Conservation (phyloP, 495 filamentous ascomycete genomes). For the Penicillium coprophilum region DNA sequence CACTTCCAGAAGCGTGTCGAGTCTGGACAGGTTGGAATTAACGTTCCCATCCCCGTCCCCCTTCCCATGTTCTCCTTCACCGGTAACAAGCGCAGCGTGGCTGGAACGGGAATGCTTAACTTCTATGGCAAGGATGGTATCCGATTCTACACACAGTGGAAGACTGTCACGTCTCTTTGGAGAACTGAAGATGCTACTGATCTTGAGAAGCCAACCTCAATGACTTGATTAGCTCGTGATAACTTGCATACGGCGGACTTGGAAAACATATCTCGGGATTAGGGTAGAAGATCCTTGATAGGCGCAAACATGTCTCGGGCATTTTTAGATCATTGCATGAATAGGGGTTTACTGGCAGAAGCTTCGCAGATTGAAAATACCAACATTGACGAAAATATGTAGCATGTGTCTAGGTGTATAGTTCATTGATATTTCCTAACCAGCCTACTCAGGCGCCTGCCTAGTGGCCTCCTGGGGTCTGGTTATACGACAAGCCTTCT, state of each 20-base stretch:
- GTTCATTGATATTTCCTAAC: too few species aligned
- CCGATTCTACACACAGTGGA: constrained; percentile 93
- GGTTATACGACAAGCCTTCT: too few species aligned
- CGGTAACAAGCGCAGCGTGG: constrained; percentile 96
- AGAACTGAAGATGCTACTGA: constrained; percentile 68
- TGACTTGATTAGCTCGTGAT: background rate
- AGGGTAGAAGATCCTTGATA: background rate
- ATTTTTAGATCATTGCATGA: background rate
- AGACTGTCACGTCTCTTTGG: constrained; percentile 96
- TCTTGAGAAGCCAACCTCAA: background rate
- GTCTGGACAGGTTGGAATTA: constrained; percentile 57
- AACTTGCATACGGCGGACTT: background rate
- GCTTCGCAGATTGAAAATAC: too few species aligned
- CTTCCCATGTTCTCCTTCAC: constrained; percentile 97
- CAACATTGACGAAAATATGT: too few species aligned
- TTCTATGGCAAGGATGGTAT: constrained; percentile 93
- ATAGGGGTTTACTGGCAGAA: too few species aligned
- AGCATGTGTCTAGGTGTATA: too few species aligned
- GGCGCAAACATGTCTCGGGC: background rate
- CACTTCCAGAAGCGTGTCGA: constrained; percentile 64
- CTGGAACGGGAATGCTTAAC: constrained; percentile 79
- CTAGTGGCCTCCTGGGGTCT: too few species aligned
- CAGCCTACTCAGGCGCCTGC: too few species aligned
- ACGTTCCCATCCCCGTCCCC: constrained; percentile 80
- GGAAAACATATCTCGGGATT: background rate